Evolutionary conservation across 1,284 basidiomycete genomes (phyloP), one percentile per base, ranked within the genome.

Genomic region (Anthracocystis walkeri): DNA sequence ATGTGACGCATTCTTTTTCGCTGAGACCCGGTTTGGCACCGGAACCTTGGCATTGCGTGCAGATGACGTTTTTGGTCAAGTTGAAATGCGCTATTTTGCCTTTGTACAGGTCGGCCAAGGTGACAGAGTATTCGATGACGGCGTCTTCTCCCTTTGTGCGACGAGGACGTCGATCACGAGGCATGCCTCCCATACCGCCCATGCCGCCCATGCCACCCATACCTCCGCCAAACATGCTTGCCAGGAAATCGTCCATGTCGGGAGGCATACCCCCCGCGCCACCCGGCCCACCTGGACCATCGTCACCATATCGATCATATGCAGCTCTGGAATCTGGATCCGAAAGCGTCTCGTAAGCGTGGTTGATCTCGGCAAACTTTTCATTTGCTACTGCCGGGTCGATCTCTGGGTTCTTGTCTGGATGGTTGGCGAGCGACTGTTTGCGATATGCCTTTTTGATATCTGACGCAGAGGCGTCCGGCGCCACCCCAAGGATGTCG

Each of bases 61-160:
- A 98, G 7, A 93, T 87, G 14, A 92, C 87, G 83, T 95, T 91
- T 81, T 93, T 91, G 86, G 95, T 93, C 87, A 97, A 90, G 78
- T 91, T 92, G 88, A 98, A 91, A 82, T 92, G 92, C 51, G 96
- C 91, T 16, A 89, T 90, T 86, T 95, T 95, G 35, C 96, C 96
- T 67, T 92, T 92, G 86, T 94, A 98, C 29, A 96, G 87, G 84
- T 98, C 95, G 85, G 97, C 94, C 38, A 99, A 88, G 4, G 92
- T 91, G 63, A 97, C 93, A 20, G 92, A 89, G 83, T 96, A 93
- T 3, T 91, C 89, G 72, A 97, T 91, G 38, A 82, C 58, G 0
- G 76, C 70, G 52, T 82, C 78, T 45, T 80, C 69, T 8, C 69
- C 74, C 33, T 62, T 75, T 40, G 74, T 71, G 4, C 68, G 64